Evolutionary conservation across 495 filamentous ascomycete species (phyloP).

Genomic region (Tuber borchii): DNA sequence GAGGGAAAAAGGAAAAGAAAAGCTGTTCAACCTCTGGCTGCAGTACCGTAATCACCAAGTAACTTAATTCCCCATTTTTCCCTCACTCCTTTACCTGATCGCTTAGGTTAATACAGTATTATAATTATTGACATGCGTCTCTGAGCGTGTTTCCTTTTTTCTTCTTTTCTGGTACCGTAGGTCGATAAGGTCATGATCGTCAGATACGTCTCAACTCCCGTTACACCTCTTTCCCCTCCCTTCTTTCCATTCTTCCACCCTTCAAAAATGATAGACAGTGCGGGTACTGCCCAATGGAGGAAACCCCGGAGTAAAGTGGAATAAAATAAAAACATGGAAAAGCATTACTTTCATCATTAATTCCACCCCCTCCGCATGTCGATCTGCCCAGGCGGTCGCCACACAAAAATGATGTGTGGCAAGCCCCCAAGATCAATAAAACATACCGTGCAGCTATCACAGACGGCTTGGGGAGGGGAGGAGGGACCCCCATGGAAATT

Average conservation of each 20-base stretch:
- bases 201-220: background rate
- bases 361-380: background rate
- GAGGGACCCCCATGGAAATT: background rate
- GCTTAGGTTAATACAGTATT: background rate
- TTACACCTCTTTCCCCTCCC: background rate
- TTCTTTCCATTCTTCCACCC: background rate
- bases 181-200: background rate
- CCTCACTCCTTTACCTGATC: background rate
- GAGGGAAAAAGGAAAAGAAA: background rate
- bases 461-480: background rate
- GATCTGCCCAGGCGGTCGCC: background rate
- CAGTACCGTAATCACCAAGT: background rate
- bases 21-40: background rate
- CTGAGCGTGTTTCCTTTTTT: background rate
- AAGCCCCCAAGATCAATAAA: background rate
- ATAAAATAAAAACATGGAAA: background rate
- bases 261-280: background rate
- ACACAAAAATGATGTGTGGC: background rate
- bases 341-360: background rate
- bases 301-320: background rate
- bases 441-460: no score
- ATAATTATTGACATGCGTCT: slow-evolving; percentile 1
- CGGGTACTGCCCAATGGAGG: background rate
- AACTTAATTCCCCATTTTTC: background rate
- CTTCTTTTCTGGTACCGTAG: background rate